A percentile compares a stretch with the other conserved stretches of the same genome.
phyloP scores from a whole-genome alignment of 116 monocot genomes.

The Thalassia testudinum region DNA sequence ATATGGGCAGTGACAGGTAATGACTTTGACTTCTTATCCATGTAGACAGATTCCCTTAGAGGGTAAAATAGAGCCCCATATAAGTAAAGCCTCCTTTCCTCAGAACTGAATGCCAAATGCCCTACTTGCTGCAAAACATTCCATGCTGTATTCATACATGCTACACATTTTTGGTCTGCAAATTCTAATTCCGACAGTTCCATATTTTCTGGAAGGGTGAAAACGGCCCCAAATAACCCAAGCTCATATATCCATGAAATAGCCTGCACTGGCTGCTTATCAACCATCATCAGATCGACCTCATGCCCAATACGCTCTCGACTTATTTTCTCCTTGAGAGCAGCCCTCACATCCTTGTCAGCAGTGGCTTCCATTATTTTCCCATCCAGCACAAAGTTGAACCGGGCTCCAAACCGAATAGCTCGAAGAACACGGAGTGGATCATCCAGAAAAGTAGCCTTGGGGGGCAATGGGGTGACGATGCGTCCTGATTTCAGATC shows the following conservation, averaged over 20 bases:
- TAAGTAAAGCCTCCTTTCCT: conserved; percentile 60
- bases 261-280: conserved; percentile 66
- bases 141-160: conserved; percentile 68
- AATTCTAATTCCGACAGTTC: conserved; percentile 29
- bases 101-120: conserved; percentile 32
- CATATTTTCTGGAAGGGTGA: conserved; percentile 49
- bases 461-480: conserved; percentile 87
- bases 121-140: conserved; percentile 34
- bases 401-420: conserved; percentile 97
- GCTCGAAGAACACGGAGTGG: conserved; percentile 96
- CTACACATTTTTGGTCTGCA: conserved; percentile 38
- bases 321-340: conserved; percentile 77
- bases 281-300: conserved; percentile 86
- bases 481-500: conserved; percentile 70
- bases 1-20: conserved; percentile 51
- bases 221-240: conserved; percentile 61
- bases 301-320: conserved; percentile 97
- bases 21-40: conserved; percentile 65
- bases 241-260: conserved; percentile 58
- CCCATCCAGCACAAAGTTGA: conserved; percentile 69
- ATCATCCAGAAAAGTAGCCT: conserved; percentile 85
- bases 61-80: conserved; percentile 69
- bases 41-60: conserved; percentile 37
- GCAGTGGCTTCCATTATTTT: conserved; percentile 66
- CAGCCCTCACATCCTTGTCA: conserved; percentile 64